These are phyloP conservation scores for Leucoagaricus sp. DNA, from an alignment of 1,284 basidiomycete genomes.

Conservation along the genomic window DNA sequence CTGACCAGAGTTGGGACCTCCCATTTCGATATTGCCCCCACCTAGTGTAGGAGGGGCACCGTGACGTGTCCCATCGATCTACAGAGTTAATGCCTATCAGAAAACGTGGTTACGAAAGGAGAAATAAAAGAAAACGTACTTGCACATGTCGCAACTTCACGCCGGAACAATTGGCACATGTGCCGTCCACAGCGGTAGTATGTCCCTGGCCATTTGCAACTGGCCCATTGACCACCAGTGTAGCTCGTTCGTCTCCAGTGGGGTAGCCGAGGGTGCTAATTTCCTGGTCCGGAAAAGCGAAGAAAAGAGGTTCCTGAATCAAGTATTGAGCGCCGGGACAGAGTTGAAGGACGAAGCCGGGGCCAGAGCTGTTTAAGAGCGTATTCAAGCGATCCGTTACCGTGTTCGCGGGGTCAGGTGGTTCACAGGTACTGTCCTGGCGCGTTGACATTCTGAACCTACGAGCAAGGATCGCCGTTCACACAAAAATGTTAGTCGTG, in stretches of 20 bases:
- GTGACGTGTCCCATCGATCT: conserved; percentile 70
- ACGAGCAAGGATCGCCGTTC: too few species aligned
- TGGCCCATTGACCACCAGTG: conserved; percentile 51
- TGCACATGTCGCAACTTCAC: conserved; percentile 72
- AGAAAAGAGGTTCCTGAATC: conserved; percentile 64
- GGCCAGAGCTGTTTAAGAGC: conserved; percentile 63
- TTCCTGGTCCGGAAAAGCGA: conserved; percentile 69
- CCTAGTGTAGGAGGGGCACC: conserved; percentile 53
- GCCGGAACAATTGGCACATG: conserved; percentile 55
- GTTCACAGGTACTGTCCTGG: conserved; percentile 37
- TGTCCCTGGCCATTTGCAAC: conserved; percentile 58
- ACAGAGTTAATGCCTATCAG: conserved; percentile 4
- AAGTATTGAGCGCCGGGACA: conserved; percentile 65
- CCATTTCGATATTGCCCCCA: conserved; percentile 79
- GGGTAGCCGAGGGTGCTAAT: conserved; percentile 80
- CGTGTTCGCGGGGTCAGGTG: conserved; percentile 58
- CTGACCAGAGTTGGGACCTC: conserved; percentile 66
- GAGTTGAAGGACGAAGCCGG: conserved; percentile 63
- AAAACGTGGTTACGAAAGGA: neutral
- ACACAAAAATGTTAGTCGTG: too few species aligned
- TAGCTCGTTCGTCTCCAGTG: conserved; percentile 39
- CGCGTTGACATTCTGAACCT: too few species aligned
- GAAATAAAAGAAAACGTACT: conserved; percentile 37
- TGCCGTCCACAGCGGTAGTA: conserved; percentile 71
- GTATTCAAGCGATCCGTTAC: conserved; percentile 71